These are phyloP conservation scores for Phyllosticta ampelicida DNA, from an alignment of 2,329 filamentous ascomycete species.

Conservation along the genomic window DNA sequence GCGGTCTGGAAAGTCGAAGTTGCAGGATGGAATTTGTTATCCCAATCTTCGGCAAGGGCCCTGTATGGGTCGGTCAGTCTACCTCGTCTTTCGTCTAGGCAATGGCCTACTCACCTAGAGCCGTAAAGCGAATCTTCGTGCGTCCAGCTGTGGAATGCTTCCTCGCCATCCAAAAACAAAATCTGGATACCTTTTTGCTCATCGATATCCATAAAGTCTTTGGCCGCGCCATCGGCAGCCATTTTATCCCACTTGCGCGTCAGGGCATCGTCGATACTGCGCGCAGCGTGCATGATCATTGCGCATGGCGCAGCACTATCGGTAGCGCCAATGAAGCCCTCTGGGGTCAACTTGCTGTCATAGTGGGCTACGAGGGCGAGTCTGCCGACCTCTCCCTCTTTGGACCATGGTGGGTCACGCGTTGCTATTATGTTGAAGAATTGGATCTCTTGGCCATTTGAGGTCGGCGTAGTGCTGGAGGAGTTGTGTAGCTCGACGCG, in stretches of 20 bases:
- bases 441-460: conserved; percentile 58
- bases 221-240: conserved; percentile 46
- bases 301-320: conserved; percentile 93
- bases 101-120: conserved; percentile 47
- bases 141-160: conserved; percentile 77
- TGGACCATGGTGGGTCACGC: conserved; percentile 76
- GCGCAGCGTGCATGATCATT: conserved; percentile 78
- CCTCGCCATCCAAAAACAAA: conserved; percentile 83
- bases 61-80: conserved; percentile 16
- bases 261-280: conserved; percentile 68
- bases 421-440: conserved; percentile 82
- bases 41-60: conserved; percentile 74
- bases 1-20: conserved; percentile 65
- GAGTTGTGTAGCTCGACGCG: conserved; percentile 76
- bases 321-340: conserved; percentile 85
- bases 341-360: conserved; percentile 68
- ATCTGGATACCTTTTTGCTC: conserved; percentile 80
- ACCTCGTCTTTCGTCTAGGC: not conserved
- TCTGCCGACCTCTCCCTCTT: conserved; percentile 62
- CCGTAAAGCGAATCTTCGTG: conserved; percentile 80
- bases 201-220: conserved; percentile 44
- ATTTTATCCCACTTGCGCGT: conserved; percentile 73
- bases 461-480: conserved; percentile 70
- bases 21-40: conserved; percentile 54
- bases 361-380: conserved; percentile 90